Evolutionary conservation across 345 rosid genomes (phyloP), one percentile per base, ranked within the genome.

Genomic region (Erucastrum elatum): DNA sequence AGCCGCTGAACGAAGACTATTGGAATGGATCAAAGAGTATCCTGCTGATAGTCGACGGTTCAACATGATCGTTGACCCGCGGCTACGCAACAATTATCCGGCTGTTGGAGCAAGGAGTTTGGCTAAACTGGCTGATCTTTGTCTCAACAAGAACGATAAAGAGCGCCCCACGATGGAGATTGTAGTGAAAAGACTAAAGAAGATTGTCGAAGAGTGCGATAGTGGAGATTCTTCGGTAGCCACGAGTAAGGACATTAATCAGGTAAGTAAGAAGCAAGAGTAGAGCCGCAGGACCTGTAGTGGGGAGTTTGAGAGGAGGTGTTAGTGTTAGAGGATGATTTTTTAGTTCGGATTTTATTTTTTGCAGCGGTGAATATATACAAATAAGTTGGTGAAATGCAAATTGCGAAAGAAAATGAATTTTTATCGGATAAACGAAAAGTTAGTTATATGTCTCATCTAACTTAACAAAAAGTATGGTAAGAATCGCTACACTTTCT

Each of bases 11-110:
- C 87, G 87, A 85, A 84, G 72, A 31, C 85, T 94, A 39, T 77
- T 90, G 66, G 88, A 92, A 46, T 94, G 97, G 97, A 90, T 94
- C 56, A 88, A 81, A 77, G 90, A 82, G 61, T 88, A 81, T 78
- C 94, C 95, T 25, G 75, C 79, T 4, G 92, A 88, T 30, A 77
- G 92, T 63, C 87, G 77, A 77, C 90, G 72, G 26, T 92, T 94
- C 71, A 71, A 80, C 56, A 74, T 76, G 82, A 87, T 94, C 65
- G 84, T 90, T 72, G 98, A 94, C 55, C 88, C 90, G 0, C 77
- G 90, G 17, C 90, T 94, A 4, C 87, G 86, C 67, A 82, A 78
- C 37, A 85, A 90, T 70, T 92, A 82, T 70, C 85, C 92, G 0
- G 27, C 77, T 55, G 61, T 58, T 4, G 88, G 84, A 21, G 91